Evolutionary conservation across 2,329 filamentous ascomycete genomes (phyloP).

Genomic region (Biscogniauxia sp.): DNA sequence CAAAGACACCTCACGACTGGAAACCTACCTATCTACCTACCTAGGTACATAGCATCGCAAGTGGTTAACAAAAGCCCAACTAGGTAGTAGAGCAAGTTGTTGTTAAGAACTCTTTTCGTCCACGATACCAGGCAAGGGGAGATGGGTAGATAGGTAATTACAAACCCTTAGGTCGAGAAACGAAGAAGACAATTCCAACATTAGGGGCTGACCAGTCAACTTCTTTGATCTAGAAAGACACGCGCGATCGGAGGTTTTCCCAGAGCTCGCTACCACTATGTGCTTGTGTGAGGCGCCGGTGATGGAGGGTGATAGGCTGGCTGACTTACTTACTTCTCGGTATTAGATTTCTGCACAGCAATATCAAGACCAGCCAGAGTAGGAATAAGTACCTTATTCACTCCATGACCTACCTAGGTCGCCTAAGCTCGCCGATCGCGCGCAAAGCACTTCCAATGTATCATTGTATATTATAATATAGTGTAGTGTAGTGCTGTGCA

Average conservation of each 20-base stretch:
- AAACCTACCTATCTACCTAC: too few relatives aligned
- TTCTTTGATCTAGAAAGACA: not conserved
- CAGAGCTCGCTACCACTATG: not conserved
- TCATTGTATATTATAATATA: too few relatives aligned
- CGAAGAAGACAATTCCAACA: not conserved
- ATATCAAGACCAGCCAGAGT: not conserved
- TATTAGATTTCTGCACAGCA: not conserved
- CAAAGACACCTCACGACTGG: not conserved
- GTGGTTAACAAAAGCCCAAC: too few relatives aligned
- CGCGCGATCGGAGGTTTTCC: not conserved
- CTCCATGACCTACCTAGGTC: too few relatives aligned
- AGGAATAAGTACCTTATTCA: not conserved
- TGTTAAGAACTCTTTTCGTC: not conserved
- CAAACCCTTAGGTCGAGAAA: not conserved
- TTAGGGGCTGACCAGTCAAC: not conserved
- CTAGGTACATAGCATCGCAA: not conserved
- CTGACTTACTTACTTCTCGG: not conserved
- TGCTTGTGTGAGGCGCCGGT: not conserved
- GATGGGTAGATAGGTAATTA: not conserved
- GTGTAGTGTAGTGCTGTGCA: too few relatives aligned
- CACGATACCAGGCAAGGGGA: not conserved
- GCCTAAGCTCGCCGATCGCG: not conserved
- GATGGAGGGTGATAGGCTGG: not conserved
- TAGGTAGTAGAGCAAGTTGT: not conserved
- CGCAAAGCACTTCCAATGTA: too few relatives aligned